Conservation (phyloP, 495 filamentous ascomycete genomes). For the Melanomma pulvis-pyrius region DNA sequence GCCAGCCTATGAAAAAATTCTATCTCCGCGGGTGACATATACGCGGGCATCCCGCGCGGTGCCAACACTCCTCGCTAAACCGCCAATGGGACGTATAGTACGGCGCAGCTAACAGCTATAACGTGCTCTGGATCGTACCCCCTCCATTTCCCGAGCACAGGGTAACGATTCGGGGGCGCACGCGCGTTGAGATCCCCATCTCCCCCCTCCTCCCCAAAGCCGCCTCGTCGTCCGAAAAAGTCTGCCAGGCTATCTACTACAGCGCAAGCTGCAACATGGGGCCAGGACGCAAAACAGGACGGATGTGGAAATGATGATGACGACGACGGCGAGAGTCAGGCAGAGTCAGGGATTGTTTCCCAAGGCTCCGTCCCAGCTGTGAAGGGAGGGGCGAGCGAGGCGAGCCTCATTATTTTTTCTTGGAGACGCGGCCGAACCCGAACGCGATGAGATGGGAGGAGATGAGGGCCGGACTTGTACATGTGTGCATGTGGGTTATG, state of each 20-base stretch:
- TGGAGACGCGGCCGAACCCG: too few species aligned
- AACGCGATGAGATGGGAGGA: too few species aligned
- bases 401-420: too few species aligned
- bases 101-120: background rate
- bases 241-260: too few species aligned
- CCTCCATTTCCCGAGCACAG: background rate
- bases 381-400: too few species aligned
- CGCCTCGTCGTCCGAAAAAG: background rate
- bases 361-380: too few species aligned
- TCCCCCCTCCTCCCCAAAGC: background rate
- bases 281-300: too few species aligned
- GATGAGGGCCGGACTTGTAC: too few species aligned
- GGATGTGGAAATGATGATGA: too few species aligned
- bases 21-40: background rate
- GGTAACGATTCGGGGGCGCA: constrained; percentile 1
- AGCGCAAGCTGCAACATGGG: too few species aligned
- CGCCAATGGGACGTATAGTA: background rate
- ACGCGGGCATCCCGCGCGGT: background rate
- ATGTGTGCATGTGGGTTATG: too few species aligned
- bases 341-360: too few species aligned
- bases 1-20: background rate
- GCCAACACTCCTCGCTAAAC: background rate
- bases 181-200: background rate
- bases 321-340: background rate
- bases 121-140: background rate